A percentile compares a stretch with the other conserved stretches of the same genome.
These are phyloP conservation scores for Aureobasidium uvarum DNA, from an alignment of 2,329 filamentous ascomycete genomes.

Conservation along the genomic window DNA sequence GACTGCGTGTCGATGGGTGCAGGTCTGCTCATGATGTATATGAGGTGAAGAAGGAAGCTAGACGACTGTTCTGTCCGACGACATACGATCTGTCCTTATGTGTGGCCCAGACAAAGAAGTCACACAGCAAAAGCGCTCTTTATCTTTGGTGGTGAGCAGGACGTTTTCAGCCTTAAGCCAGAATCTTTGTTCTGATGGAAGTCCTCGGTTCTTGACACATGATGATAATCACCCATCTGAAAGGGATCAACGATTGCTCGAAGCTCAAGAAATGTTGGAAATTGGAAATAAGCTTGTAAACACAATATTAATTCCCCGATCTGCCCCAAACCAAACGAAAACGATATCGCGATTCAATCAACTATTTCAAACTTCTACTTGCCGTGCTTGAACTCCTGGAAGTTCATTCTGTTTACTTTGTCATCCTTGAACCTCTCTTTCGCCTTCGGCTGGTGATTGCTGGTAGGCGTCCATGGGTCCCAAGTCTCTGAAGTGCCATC, in stretches of 20 bases:
- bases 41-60: background rate
- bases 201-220: background rate
- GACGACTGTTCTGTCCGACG: background rate
- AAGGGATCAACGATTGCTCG: no score
- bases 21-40: background rate
- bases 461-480: background rate
- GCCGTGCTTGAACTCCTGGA: background rate
- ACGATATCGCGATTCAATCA: no score
- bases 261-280: no score
- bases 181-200: background rate
- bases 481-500: background rate
- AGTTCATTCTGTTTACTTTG: background rate
- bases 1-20: constrained; percentile 3
- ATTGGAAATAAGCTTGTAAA: no score
- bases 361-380: no score
- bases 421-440: background rate
- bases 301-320: no score
- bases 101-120: background rate
- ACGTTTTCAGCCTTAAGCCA: background rate
- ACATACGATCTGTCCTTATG: background rate
- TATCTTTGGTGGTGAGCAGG: background rate
- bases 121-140: background rate
- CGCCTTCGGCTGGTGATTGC: background rate
- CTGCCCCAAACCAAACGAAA: no score
- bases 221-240: background rate